Percentiles rank a stretch among this genome's conserved stretches.
Conservation (phyloP, 495 filamentous ascomycete genomes). For the Podospora pseudopauciseta region DNA sequence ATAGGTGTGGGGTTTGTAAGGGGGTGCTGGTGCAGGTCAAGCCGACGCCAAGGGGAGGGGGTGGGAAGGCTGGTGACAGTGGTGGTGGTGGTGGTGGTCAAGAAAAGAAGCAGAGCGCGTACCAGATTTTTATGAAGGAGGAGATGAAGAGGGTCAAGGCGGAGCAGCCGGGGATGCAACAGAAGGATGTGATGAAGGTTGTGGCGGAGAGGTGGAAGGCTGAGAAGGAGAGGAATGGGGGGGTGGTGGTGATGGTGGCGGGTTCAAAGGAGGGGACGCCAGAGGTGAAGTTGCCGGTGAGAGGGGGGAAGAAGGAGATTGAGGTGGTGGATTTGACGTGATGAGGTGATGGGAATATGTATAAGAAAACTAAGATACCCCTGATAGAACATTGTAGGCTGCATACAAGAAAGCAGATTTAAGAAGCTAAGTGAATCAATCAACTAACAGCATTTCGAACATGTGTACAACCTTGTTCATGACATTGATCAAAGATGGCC, state of each 20-base stretch:
- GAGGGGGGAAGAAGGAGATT: not conserved
- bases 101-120: conserved; percentile 44
- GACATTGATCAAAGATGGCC: too few relatives aligned
- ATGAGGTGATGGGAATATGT: not conserved
- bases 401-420: not conserved
- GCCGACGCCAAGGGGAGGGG: conserved; percentile 60
- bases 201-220: conserved; percentile 49
- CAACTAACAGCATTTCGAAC: too few relatives aligned
- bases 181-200: conserved; percentile 63
- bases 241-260: conserved; percentile 10
- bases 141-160: conserved; percentile 55
- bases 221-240: conserved; percentile 19
- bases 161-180: conserved; percentile 49
- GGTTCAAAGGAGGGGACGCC: not conserved
- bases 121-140: conserved; percentile 65
- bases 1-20: conserved; percentile 69
- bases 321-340: not conserved
- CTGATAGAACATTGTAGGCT: not conserved
- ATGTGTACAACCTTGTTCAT: too few relatives aligned
- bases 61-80: not conserved
- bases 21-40: conserved; percentile 69
- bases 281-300: conserved; percentile 6
- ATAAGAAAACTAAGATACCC: not conserved
- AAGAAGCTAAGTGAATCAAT: too few relatives aligned
- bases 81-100: not conserved